A percentile compares a stretch with the other conserved stretches of the same genome.
Evolutionary conservation across 2,329 filamentous ascomycete genomes (phyloP).

Genomic region (Cladosporium sphaerospermum): DNA sequence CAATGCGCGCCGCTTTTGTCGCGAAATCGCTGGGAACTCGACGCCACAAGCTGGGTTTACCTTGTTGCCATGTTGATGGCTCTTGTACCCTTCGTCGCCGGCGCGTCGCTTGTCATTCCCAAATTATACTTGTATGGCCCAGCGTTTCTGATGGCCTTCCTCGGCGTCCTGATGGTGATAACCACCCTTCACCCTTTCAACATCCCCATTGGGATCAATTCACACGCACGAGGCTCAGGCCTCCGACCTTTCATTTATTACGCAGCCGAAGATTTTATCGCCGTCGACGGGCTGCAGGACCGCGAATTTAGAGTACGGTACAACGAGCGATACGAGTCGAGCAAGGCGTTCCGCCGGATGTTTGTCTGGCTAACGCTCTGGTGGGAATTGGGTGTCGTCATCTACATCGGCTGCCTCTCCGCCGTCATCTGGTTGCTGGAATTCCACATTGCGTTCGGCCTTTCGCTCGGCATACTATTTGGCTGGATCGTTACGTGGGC

Average conservation of each 20-base stretch:
- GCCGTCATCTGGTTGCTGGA: constrained; percentile 28
- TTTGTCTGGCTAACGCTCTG: constrained; percentile 26
- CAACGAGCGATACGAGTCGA: constrained; percentile 27
- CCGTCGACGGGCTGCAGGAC: constrained; percentile 28
- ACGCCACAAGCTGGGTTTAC: constrained; percentile 30
- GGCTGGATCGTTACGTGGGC: constrained; percentile 26
- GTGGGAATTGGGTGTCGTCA: constrained; percentile 24
- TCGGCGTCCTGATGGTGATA: constrained; percentile 25
- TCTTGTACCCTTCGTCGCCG: constrained; percentile 26
- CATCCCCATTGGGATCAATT: constrained; percentile 29
- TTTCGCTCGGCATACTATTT: constrained; percentile 25
- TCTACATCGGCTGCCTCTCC: constrained; percentile 25
- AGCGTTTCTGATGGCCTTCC: constrained; percentile 27
- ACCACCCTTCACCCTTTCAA: constrained; percentile 26
- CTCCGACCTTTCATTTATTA: constrained; percentile 30
- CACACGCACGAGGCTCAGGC: constrained; percentile 22
- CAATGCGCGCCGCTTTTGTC: constrained; percentile 27
- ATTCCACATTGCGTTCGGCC: constrained; percentile 28
- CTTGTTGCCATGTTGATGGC: constrained; percentile 25
- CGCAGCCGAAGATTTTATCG: constrained; percentile 30
- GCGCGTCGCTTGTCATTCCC: constrained; percentile 22
- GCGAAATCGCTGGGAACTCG: constrained; percentile 26
- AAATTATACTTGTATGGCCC: constrained; percentile 28
- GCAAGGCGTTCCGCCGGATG: constrained; percentile 25
- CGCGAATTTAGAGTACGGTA: constrained; percentile 28